Evolutionary conservation across 2,329 filamentous ascomycete genomes (phyloP).

Genomic region (Zymoseptoria tritici): DNA sequence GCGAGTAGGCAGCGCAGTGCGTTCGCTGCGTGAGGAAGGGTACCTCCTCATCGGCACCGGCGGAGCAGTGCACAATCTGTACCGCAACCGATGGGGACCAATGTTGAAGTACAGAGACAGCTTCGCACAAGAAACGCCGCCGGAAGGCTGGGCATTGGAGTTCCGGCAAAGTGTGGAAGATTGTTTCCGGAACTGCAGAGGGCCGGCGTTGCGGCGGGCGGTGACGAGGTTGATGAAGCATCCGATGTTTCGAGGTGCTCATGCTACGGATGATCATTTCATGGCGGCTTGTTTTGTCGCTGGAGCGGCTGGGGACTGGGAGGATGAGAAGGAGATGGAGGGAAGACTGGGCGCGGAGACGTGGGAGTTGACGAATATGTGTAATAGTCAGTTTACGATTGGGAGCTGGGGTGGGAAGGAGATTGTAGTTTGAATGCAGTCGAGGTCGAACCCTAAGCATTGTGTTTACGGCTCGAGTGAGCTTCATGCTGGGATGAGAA

Average conservation of each 20-base stretch:
- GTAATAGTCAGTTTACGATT: conserved; percentile 53
- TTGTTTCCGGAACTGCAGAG: conserved; percentile 47
- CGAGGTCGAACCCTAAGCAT: too few relatives aligned
- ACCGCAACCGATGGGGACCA: conserved; percentile 57
- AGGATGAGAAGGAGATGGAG: conserved; percentile 27
- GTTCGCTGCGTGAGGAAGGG: conserved; percentile 47
- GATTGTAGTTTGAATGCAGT: background rate
- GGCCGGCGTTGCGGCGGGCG: conserved; percentile 47
- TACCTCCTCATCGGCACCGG: conserved; percentile 53
- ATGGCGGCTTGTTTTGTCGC: conserved; percentile 59
- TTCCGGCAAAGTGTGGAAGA: conserved; percentile 60
- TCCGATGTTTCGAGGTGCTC: conserved; percentile 57
- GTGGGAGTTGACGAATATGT: conserved; percentile 61
- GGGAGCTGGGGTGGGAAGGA: conserved; percentile 32
- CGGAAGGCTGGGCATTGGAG: conserved; percentile 54
- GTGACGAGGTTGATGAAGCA: conserved; percentile 62
- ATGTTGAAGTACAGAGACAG: conserved; percentile 59
- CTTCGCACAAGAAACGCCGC: conserved; percentile 53
- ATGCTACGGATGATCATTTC: conserved; percentile 64
- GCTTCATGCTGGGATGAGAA: too few relatives aligned
- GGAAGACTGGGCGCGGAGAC: conserved; percentile 49
- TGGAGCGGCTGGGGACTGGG: conserved; percentile 45
- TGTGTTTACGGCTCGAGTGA: too few relatives aligned
- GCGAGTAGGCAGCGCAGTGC: conserved; percentile 50
- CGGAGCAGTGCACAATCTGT: conserved; percentile 64